Conservation (phyloP, 2,329 filamentous ascomycete species). For the Aspergillus awamori region DNA sequence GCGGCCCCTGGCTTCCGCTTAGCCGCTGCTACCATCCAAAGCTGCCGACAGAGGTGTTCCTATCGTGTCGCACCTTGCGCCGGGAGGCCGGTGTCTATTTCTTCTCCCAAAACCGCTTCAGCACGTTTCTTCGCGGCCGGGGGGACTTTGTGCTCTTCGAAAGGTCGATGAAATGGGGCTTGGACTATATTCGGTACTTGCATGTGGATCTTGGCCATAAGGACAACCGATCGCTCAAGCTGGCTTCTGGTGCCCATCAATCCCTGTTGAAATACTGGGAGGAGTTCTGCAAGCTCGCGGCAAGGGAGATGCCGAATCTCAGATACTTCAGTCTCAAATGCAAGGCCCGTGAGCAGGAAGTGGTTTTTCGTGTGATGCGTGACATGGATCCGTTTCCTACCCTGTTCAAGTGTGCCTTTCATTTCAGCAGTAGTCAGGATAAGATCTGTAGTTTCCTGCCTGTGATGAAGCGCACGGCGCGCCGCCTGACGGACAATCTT, state of each 20-base stretch:
- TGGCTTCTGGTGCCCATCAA: constrained; percentile 16
- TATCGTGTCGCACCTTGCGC: constrained; percentile 18
- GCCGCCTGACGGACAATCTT: constrained; percentile 21
- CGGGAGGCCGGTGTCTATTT: constrained; percentile 22
- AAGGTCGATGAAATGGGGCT: constrained; percentile 15
- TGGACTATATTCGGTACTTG: constrained; percentile 20
- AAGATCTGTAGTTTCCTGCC: constrained; percentile 15
- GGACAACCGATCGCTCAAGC: constrained; percentile 25
- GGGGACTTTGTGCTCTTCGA: constrained; percentile 22
- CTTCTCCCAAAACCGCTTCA: constrained; percentile 23
- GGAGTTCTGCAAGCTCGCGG: constrained; percentile 21
- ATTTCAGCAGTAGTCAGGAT: constrained; percentile 19
- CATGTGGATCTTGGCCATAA: constrained; percentile 25
- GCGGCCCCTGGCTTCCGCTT: constrained; percentile 3
- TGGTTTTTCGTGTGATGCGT: constrained; percentile 20
- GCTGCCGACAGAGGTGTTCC: constrained; percentile 23
- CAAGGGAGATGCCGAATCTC: constrained; percentile 21
- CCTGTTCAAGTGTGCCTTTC: constrained; percentile 27
- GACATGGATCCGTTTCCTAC: constrained; percentile 25
- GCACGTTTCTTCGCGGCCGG: constrained; percentile 14
- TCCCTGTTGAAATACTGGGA: constrained; percentile 22
- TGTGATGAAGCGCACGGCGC: constrained; percentile 20
- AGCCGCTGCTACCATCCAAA: constrained; percentile 22
- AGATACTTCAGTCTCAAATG: constrained; percentile 28
- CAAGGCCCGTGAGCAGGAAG: constrained; percentile 23